Evolutionary conservation across 352 stramenopile species (phyloP).

Genomic region (Globisporangium middletonii): DNA sequence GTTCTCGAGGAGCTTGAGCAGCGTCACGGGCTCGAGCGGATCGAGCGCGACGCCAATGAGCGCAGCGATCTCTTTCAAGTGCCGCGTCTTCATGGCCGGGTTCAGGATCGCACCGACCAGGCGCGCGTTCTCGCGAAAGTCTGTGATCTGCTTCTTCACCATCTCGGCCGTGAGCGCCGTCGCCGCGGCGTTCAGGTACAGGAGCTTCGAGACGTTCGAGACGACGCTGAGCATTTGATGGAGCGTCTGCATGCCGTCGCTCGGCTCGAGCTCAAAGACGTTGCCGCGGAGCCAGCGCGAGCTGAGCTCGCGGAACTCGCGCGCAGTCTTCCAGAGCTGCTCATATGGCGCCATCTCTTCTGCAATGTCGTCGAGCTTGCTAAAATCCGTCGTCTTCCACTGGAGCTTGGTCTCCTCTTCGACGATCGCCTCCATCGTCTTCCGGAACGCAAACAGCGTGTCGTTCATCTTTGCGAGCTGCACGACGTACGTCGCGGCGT

Average conservation of each 20-base stretch:
- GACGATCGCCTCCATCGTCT: conserved; percentile 46
- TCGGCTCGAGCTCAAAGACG: conserved; percentile 57
- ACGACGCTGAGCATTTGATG: conserved; percentile 55
- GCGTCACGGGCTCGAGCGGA: conserved; percentile 43
- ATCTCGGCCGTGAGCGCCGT: conserved; percentile 64
- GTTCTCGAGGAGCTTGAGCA: conserved; percentile 70
- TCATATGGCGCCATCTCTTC: conserved; percentile 75
- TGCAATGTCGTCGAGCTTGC: conserved; percentile 67
- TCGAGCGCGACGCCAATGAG: conserved; percentile 42
- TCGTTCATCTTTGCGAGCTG: conserved; percentile 74
- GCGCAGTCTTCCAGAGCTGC: conserved; percentile 60
- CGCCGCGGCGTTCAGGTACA: conserved; percentile 46
- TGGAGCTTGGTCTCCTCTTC: conserved; percentile 61
- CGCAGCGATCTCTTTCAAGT: conserved; percentile 49
- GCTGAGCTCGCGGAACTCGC: conserved; percentile 73
- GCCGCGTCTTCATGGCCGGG: conserved; percentile 53
- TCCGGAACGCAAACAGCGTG: conserved; percentile 41
- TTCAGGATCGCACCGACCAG: conserved; percentile 67
- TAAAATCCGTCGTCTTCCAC: conserved; percentile 67
- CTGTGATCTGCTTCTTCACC: conserved; percentile 72
- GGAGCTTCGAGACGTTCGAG: conserved; percentile 43
- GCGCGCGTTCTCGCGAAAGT: conserved; percentile 63
- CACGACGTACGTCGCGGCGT: conserved; percentile 70
- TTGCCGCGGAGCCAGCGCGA: conserved; percentile 55
- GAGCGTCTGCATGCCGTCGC: conserved; percentile 36